Evolutionary conservation across 768 basidiomycete genomes (phyloP).

Genomic region (Thelephora ganbajun): DNA sequence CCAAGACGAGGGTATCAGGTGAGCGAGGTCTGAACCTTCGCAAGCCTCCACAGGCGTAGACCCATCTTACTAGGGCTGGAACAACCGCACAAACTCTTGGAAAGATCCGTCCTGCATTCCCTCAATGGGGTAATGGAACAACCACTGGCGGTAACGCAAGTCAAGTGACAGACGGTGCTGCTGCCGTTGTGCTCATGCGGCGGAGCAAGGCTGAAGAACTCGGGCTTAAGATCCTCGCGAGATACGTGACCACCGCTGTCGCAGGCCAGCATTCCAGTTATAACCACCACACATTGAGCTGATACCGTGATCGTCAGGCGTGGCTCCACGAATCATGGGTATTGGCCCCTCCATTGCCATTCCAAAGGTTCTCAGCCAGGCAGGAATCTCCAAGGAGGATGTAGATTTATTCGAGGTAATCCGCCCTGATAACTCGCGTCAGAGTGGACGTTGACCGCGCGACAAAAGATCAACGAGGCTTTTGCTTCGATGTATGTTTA

Average conservation of each 20-base stretch:
- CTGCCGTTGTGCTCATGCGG: slow-evolving; percentile 71
- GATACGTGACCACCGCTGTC: slow-evolving; percentile 61
- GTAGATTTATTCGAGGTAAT: slow-evolving; percentile 71
- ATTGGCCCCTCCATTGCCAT: slow-evolving; percentile 80
- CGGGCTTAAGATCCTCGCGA: slow-evolving; percentile 60
- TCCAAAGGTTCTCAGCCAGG: slow-evolving; percentile 53
- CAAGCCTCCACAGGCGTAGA: no score
- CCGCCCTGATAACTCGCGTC: neutral
- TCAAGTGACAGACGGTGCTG: slow-evolving; percentile 76
- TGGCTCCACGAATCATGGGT: slow-evolving; percentile 78
- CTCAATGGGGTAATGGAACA: slow-evolving; percentile 60
- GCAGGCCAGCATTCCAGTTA: slow-evolving; percentile 27
- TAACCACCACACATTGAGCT: neutral
- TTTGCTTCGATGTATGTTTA: slow-evolving; percentile 80
- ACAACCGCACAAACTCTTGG: slow-evolving; percentile 51
- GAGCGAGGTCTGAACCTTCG: slow-evolving; percentile 4
- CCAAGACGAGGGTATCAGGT: slow-evolving; percentile 69
- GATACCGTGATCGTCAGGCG: slow-evolving; percentile 23
- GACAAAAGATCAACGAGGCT: slow-evolving; percentile 71
- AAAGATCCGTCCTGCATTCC: slow-evolving; percentile 66
- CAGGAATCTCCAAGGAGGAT: slow-evolving; percentile 51
- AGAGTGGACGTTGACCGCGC: neutral
- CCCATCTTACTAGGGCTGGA: slow-evolving; percentile 16
- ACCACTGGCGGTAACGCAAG: slow-evolving; percentile 83
- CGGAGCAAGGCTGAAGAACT: slow-evolving; percentile 66